These are phyloP conservation scores for Rubroshorea leprosula DNA, from an alignment of 345 rosid genomes.

Conservation along the genomic window DNA sequence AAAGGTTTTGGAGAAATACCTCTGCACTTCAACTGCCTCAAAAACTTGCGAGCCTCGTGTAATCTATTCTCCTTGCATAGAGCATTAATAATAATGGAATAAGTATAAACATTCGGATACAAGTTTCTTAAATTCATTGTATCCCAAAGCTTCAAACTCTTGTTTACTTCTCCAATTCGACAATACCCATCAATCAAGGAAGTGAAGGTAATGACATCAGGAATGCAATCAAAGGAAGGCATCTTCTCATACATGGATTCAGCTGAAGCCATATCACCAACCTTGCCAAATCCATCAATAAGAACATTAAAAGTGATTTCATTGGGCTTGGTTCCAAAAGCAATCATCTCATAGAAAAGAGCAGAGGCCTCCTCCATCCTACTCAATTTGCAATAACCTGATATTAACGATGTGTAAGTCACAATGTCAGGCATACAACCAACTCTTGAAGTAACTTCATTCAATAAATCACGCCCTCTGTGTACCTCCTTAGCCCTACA, in stretches of 20 bases:
- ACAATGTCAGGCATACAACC: slow-evolving; percentile 46
- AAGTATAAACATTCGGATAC: slow-evolving; percentile 64
- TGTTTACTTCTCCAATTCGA: slow-evolving; percentile 59
- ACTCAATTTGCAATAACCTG: slow-evolving; percentile 68
- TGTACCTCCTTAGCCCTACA: slow-evolving; percentile 52
- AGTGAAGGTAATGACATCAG: slow-evolving; percentile 74
- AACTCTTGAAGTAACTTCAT: slow-evolving; percentile 30
- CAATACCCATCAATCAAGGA: slow-evolving; percentile 83
- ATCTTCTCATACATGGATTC: slow-evolving; percentile 43
- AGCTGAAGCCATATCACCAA: slow-evolving; percentile 49
- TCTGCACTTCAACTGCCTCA: slow-evolving; percentile 45
- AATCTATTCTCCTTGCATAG: slow-evolving; percentile 71
- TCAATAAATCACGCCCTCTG: slow-evolving; percentile 48
- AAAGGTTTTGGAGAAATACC: slow-evolving; percentile 54
- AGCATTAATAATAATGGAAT: slow-evolving; percentile 56
- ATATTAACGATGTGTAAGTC: slow-evolving; percentile 70
- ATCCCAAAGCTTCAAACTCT: slow-evolving; percentile 61
- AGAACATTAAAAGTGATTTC: slow-evolving; percentile 71
- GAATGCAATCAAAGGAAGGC: slow-evolving; percentile 42
- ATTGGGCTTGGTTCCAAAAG: slow-evolving; percentile 43
- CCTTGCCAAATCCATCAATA: slow-evolving; percentile 76
- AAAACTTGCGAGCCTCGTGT: slow-evolving; percentile 64
- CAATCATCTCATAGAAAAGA: slow-evolving; percentile 56
- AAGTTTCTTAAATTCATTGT: slow-evolving; percentile 50
- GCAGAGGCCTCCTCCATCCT: slow-evolving; percentile 55